Percentiles rank a stretch among this genome's conserved stretches.
phyloP scores from a whole-genome alignment of 768 basidiomycete genomes.

The Strobilomyces confusus region DNA sequence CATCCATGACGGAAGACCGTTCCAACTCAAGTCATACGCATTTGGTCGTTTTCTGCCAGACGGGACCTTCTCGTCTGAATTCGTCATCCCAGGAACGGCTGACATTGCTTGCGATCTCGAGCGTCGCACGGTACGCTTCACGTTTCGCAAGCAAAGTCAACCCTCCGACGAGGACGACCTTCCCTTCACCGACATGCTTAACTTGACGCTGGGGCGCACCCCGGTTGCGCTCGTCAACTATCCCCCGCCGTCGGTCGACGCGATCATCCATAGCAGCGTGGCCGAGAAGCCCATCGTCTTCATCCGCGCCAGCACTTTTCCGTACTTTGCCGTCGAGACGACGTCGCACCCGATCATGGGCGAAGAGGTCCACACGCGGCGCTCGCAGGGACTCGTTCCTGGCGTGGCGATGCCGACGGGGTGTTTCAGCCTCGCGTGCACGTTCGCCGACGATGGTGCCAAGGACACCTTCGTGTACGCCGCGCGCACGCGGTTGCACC shows the following conservation, averaged over 20 bases:
- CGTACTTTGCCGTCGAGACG: conserved; percentile 20
- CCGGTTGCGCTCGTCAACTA: conserved; percentile 20
- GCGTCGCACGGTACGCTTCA: conserved; percentile 29
- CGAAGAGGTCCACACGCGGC: conserved; percentile 8
- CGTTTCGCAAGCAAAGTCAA: conserved; percentile 24
- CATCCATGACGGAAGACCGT: conserved; percentile 20
- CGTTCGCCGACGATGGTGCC: conserved; percentile 24
- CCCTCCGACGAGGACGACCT: conserved; percentile 1
- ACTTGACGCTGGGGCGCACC: neutral
- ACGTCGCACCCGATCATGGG: rapidly evolving
- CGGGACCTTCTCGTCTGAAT: conserved; percentile 33
- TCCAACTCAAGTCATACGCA: conserved; percentile 23
- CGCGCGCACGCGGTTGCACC: conserved; percentile 19
- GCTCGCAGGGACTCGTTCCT: conserved; percentile 26
- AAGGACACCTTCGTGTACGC: conserved; percentile 28
- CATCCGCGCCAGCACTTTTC: conserved; percentile 32
- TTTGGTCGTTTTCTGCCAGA: conserved; percentile 37
- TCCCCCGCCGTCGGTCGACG: conserved; percentile 15
- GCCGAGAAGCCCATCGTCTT: conserved; percentile 24
- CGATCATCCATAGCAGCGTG: conserved; percentile 15
- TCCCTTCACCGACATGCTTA: neutral
- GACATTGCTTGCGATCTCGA: conserved; percentile 37
- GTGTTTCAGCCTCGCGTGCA: conserved; percentile 28
- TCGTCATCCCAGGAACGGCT: conserved; percentile 22
- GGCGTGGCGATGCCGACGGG: conserved; percentile 26